Conservation (phyloP, 495 filamentous ascomycete genomes). For the Penicillium diatomitis region DNA sequence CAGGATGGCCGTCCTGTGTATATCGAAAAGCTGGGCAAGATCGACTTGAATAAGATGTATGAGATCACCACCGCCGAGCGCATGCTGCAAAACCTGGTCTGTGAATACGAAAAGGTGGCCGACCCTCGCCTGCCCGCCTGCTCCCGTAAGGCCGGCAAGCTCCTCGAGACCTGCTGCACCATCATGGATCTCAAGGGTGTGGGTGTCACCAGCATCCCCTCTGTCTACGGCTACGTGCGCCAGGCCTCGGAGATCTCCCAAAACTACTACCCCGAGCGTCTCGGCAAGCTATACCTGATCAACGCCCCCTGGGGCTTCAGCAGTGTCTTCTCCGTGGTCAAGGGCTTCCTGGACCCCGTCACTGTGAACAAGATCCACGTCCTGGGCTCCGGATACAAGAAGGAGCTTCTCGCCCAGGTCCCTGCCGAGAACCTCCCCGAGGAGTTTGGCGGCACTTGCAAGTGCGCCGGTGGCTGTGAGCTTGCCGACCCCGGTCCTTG, state of each 20-base stretch:
- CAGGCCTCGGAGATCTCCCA: slow-evolving; percentile 77
- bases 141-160: slow-evolving; percentile 78
- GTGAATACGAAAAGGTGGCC: slow-evolving; percentile 91
- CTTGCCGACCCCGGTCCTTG: slow-evolving; percentile 89
- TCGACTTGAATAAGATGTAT: slow-evolving; percentile 82
- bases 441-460: slow-evolving; percentile 74
- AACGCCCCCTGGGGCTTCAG: slow-evolving; percentile 95
- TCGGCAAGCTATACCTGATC: slow-evolving; percentile 87
- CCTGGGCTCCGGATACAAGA: slow-evolving; percentile 70
- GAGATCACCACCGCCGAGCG: slow-evolving; percentile 86
- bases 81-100: slow-evolving; percentile 92
- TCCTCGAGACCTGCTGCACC: slow-evolving; percentile 94
- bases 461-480: slow-evolving; percentile 75
- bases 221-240: slow-evolving; percentile 78
- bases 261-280: slow-evolving; percentile 96
- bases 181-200: slow-evolving; percentile 97
- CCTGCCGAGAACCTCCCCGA: slow-evolving; percentile 85
- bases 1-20: slow-evolving; percentile 96
- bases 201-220: slow-evolving; percentile 65
- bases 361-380: slow-evolving; percentile 95
- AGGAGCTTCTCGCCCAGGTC: slow-evolving; percentile 74
- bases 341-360: slow-evolving; percentile 89
- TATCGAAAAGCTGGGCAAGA: slow-evolving; percentile 91
- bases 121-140: slow-evolving; percentile 93
- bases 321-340: slow-evolving; percentile 72